phyloP scores from a whole-genome alignment of 139 green algal genomes.

The Eudorina sp. region DNA sequence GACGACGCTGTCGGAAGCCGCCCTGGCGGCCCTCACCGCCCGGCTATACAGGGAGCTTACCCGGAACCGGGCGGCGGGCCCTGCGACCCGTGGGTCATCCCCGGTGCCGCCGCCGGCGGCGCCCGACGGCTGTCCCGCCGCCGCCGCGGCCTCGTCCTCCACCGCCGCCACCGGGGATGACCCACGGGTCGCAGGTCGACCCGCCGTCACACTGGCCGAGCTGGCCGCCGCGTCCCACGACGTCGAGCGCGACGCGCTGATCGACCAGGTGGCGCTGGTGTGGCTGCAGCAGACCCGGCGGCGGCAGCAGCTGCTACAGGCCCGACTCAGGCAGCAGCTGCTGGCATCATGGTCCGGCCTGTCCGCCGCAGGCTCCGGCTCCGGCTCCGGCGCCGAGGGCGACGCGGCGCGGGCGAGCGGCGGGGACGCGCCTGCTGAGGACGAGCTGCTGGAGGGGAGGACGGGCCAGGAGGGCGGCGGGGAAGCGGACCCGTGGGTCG shows the following conservation, averaged over 20 bases:
- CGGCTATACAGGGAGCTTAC: background rate
- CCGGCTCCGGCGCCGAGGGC: no score
- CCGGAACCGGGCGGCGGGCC: no score
- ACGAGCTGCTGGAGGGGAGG: no score
- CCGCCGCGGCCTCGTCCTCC: no score
- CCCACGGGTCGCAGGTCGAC: constrained; percentile 12
- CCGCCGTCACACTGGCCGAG: background rate
- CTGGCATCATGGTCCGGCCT: background rate
- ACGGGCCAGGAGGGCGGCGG: no score
- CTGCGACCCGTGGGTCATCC: no score
- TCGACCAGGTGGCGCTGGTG: constrained; percentile 7
- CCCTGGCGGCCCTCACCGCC: background rate
- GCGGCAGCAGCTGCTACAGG: constrained; percentile 1
- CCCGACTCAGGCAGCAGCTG: background rate
- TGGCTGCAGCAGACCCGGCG: constrained; percentile 9
- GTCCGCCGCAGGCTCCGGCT: no score
- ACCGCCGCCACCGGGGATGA: background rate
- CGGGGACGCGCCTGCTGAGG: no score
- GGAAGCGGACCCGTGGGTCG: no score
- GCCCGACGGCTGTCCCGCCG: background rate
- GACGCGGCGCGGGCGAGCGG: no score
- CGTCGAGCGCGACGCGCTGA: background rate
- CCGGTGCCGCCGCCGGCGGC: background rate
- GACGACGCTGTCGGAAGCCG: background rate
- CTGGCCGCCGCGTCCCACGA: background rate